Evolutionary conservation across 345 rosid species (phyloP).

Genomic region (Nephelium lappaceum): DNA sequence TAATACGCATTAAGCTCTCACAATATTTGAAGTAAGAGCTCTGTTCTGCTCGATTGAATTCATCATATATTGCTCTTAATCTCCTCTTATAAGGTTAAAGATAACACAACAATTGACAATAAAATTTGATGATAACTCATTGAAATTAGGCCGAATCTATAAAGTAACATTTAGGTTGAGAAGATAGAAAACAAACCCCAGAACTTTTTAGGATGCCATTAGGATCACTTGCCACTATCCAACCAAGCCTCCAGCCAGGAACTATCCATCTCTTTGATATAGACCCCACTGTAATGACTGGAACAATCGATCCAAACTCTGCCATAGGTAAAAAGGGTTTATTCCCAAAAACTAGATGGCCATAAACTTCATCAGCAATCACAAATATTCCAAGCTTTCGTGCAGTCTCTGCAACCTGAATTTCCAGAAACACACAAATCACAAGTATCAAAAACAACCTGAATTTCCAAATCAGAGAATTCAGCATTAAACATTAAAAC

Average conservation of each 20-base stretch:
- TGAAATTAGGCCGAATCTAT: neutral
- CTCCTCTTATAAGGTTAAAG: too few relatives aligned
- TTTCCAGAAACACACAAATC: neutral
- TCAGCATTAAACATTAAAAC: neutral
- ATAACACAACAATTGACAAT: neutral
- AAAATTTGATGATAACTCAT: neutral
- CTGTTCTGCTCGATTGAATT: too few relatives aligned
- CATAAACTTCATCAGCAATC: conserved; percentile 67
- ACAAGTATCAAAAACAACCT: neutral
- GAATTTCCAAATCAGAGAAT: neutral
- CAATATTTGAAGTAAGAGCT: too few relatives aligned
- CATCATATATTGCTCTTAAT: too few relatives aligned
- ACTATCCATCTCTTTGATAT: conserved; percentile 68
- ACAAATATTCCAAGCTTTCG: conserved; percentile 50
- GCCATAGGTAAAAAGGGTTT: conserved; percentile 58
- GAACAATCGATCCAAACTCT: conserved; percentile 53
- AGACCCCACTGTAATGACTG: conserved; percentile 61
- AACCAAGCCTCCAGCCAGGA: conserved; percentile 70
- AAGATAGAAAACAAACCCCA: conserved; percentile 31
- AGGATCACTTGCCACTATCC: conserved; percentile 55
- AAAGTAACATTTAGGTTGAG: neutral
- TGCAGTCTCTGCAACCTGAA: conserved; percentile 59
- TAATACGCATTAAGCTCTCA: too few relatives aligned
- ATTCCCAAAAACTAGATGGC: conserved; percentile 48
- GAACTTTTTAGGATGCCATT: conserved; percentile 36